Conservation (phyloP, 345 rosid species). For the Moringa oleifera region DNA sequence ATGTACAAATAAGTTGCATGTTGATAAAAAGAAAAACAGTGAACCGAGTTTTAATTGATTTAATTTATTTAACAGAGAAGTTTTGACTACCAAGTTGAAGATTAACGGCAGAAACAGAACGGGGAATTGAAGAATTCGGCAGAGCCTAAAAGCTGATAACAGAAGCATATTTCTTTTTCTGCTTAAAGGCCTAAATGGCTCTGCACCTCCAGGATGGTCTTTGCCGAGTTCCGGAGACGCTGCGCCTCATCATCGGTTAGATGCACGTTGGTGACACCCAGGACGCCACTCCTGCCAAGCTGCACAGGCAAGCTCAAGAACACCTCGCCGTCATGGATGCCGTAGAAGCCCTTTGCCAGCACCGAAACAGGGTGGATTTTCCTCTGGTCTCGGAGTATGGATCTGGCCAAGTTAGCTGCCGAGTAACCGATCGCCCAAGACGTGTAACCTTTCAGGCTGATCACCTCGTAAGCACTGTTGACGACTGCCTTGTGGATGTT, state of each 20-base stretch:
- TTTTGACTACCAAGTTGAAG: too few species aligned
- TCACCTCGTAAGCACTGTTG: constrained; percentile 77
- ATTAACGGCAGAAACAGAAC: too few species aligned
- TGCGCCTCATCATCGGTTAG: constrained; percentile 58
- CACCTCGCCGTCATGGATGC: constrained; percentile 60
- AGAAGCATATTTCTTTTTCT: too few species aligned
- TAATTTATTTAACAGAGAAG: too few species aligned
- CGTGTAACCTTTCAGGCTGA: constrained; percentile 82
- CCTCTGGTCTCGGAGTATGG: constrained; percentile 79
- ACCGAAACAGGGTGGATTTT: constrained; percentile 87
- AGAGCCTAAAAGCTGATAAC: too few species aligned
- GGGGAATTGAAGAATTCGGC: too few species aligned
- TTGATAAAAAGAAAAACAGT: too few species aligned
- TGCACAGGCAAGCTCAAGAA: constrained; percentile 85
- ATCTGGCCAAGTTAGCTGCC: constrained; percentile 67
- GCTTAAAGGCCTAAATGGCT: constrained; percentile 56
- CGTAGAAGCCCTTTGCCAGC: constrained; percentile 79
- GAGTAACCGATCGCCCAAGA: constrained; percentile 99
- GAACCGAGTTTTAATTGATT: too few species aligned
- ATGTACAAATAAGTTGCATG: too few species aligned
- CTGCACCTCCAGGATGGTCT: constrained; percentile 63
- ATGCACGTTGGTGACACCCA: constrained; percentile 77
- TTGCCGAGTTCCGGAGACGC: constrained; percentile 61
- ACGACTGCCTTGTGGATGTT: constrained; percentile 65
- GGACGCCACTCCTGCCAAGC: constrained; percentile 69